Conservation (phyloP, 192 early-diverging fungal species). For the Dissophora globulifera region DNA sequence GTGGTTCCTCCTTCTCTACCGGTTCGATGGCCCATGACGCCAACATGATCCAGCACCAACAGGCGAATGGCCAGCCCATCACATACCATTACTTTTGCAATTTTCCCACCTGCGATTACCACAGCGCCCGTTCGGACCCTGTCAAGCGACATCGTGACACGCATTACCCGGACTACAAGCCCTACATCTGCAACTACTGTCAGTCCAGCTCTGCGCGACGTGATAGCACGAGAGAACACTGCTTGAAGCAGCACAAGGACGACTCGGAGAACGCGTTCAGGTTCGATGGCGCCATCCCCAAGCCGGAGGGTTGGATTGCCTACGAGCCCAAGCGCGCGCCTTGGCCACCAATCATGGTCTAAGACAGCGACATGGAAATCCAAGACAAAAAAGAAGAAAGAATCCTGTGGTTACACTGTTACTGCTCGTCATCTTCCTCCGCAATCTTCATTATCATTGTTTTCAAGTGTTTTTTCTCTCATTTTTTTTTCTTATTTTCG, state of each 20-base stretch:
- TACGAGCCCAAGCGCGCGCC: constrained; percentile 50
- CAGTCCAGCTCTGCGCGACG: constrained; percentile 43
- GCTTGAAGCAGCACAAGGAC: constrained; percentile 50
- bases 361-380: not conserved
- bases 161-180: constrained; percentile 51
- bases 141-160: constrained; percentile 51
- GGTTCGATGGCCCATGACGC: constrained; percentile 1
- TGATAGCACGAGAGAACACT: constrained; percentile 46
- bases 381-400: not conserved
- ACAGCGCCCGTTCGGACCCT: constrained; percentile 45
- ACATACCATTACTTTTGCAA: constrained; percentile 51
- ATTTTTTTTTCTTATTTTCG: no score
- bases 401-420: no score
- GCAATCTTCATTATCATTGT: no score
- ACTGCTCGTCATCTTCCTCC: no score
- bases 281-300: constrained; percentile 34
- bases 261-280: constrained; percentile 48
- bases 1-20: constrained; percentile 31
- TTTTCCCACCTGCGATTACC: constrained; percentile 49
- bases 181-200: constrained; percentile 52
- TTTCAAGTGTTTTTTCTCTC: no score
- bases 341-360: constrained; percentile 47
- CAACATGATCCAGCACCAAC: not conserved
- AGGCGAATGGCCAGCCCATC: constrained; percentile 31
- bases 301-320: constrained; percentile 50